Conservation (phyloP, 1,284 basidiomycete genomes). For the Rhodotorula sp. region DNA sequence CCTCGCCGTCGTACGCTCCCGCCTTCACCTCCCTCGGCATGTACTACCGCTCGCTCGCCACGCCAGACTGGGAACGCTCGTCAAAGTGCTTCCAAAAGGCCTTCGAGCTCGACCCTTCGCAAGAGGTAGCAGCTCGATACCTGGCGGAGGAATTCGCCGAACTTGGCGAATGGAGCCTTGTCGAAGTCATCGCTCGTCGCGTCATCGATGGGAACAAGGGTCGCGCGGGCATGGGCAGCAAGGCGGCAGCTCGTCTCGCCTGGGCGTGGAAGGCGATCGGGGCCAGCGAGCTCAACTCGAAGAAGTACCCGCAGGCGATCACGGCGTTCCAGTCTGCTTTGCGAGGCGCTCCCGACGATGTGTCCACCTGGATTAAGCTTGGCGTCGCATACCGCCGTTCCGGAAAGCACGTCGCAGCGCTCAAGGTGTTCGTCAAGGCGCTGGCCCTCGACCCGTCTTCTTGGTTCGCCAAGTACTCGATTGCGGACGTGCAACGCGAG, state of each 20-base stretch:
- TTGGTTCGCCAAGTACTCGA: conserved; percentile 82
- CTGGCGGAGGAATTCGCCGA: conserved; percentile 88
- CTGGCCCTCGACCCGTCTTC: conserved; percentile 64
- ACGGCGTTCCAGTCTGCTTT: conserved; percentile 84
- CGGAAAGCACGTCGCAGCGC: conserved; percentile 81
- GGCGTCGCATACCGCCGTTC: conserved; percentile 88
- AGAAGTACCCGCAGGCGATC: conserved; percentile 74
- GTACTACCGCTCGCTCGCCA: conserved; percentile 72
- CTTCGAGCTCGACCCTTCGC: conserved; percentile 89
- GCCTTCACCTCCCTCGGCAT: conserved; percentile 91
- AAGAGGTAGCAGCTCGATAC: conserved; percentile 76
- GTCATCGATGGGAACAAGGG: conserved; percentile 71
- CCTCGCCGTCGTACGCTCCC: conserved; percentile 73
- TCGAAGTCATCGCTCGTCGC: conserved; percentile 84
- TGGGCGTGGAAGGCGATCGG: conserved; percentile 99
- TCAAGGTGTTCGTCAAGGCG: conserved; percentile 80
- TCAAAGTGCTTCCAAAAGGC: conserved; percentile 98
- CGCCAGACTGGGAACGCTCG: conserved; percentile 77
- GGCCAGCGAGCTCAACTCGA: conserved; percentile 78
- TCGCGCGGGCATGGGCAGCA: conserved; percentile 36
- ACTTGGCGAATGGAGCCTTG: conserved; percentile 91
- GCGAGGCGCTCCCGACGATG: conserved; percentile 73
- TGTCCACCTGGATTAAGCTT: conserved; percentile 78
- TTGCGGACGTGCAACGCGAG: conserved; percentile 80
- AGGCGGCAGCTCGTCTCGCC: conserved; percentile 67